Evolutionary conservation across 148 eudicot species (phyloP), one percentile per base, ranked within the genome.

Genomic region (Vaccinium corymbosum): DNA sequence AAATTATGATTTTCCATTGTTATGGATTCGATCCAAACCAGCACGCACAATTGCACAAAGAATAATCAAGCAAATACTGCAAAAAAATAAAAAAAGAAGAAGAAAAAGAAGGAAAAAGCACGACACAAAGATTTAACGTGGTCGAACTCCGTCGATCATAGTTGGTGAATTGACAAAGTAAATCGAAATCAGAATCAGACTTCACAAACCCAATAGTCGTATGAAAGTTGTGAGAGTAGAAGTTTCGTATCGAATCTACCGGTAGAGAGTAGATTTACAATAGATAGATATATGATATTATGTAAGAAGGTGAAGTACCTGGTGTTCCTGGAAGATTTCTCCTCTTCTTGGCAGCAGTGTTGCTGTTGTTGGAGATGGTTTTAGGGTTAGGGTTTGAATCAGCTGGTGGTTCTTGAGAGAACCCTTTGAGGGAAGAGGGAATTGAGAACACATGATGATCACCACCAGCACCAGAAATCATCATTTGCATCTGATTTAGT

Each of bases 261-360:
- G 68, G n/a, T 8, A 62, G 12, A 25, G 8, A 20, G 27, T 17
- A 56, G 20, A 56, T 57, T 16, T 57, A 57, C 6, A 16, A 16
- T 56, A 14, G 16, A 57, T 17, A 6, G 59, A 15, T 55, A 3
- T 55, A 55, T 55, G 16, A 55, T 55, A 55, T 55, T 3, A 19
- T 56, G 6, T n/a, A n/a, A 49, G 77, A 81, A 50, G 49, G 25
- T 42, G 78, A 71, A 19, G 51, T 90, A 85, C 94, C 94, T 89
- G 94, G 94, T 71, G 94, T 92, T 85, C 94, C 94, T 5, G 93
- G 94, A 27, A 87, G 91, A 87, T 92, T 92, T 82, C 94, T 87
- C 85, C 84, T 90, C 93, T 92, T 92, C 90, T 91, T 91, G 71
- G 84, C 27, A 1, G 78, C 64, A 0, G 86, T 83, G n/a, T 7